Evolutionary conservation across 257 asterid genomes (phyloP), one percentile per base, ranked within the genome.

Genomic region (Solanum appendiculatum): DNA sequence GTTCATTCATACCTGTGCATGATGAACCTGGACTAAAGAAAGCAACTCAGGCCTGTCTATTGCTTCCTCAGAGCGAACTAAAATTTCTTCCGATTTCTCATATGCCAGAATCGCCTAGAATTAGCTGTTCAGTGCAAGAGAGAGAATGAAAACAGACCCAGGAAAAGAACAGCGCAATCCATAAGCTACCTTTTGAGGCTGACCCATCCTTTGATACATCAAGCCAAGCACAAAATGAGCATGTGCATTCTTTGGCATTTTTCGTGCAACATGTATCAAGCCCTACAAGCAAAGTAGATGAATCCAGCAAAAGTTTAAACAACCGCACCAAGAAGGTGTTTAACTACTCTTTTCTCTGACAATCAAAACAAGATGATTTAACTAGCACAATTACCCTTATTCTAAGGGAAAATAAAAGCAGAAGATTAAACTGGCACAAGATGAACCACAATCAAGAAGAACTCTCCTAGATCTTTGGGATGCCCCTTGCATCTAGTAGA

Each of bases 131-230:
- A 86, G 87, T 70, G 39, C 88, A 27, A 75, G 31, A 36, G 60
- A 87, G 84, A 46, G 63, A 86, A 89, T 83, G 42, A n/a, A 51
- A 81, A 87, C 58, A 84, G 86, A 23, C 72, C 68, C 63, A 85
- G 16, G 72, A 58, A 87, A 83, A 83, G 63, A 48, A 77, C 77
- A 48, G 82, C 81, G 66, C 64, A 56, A 80, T 86, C 86, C 72
- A 68, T 89, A 85, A 60, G 86, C 84, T 93, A 97, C 99, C 99
- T 96, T 95, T 92, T 95, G 98, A 82, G 99, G 96, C 89, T 97
- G 99, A 40, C 99, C 96, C 98, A 95, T 94, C 92, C 99, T 93
- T 92, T 97, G 99, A 91, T 96, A 92, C 99, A 97, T 97, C 88
- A 97, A 90, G 66, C 99, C 99, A 85, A 97, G 98, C 87, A 97